Base-by-base conservation (phyloP, 2,329 filamentous ascomycete genomes). In the Phialemoniopsis sp. region DNA sequence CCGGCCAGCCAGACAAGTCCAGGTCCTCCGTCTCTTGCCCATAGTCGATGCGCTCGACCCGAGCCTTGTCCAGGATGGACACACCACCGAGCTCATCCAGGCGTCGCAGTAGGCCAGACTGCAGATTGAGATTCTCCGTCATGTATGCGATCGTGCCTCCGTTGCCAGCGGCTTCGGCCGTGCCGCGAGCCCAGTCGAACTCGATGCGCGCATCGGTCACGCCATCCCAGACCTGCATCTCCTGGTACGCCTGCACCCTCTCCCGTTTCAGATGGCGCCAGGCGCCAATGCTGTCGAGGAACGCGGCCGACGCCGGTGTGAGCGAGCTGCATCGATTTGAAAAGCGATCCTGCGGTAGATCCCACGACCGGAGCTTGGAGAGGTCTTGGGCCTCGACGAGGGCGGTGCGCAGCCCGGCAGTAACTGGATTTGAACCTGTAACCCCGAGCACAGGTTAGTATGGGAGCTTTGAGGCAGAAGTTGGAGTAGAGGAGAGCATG, bases 161-260 rank as follows among this genome's bases (percentile, higher is more conserved):
- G 14, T 43, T 43, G 31, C 37, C 9, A 13, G 29, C 19, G 5
- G 26, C 29, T 5, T 18, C 4, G 15, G 72, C 68, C 29, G 67
- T 58, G 32, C 57, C 59, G 5, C 66, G 66, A 16, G 63, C 63
- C 84, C 83, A 87, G 64, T 93, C 87, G 61, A 98, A 98, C 50
- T 88, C 85, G 58, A 98, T 93, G 51, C 83, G 80, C 29, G 89
- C 87, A 43, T 82, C 89, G 31, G 86, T 87, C 41, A 95, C 80
- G 46, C 91, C 94, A 60, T 98, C 93, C 93, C 94, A 98, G 26
- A 97, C 93, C 60, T 95, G 86, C 93, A 98, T 98, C 53, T 91
- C 87, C 43, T 94, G 83, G 62, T 96, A 98, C 1, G 82, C 77
- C 66, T 96, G 90, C 28, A 93, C 79, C 26, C 93, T 80, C 6